Base-by-base conservation (phyloP, 768 basidiomycete genomes). In the Pisolithus sp. region DNA sequence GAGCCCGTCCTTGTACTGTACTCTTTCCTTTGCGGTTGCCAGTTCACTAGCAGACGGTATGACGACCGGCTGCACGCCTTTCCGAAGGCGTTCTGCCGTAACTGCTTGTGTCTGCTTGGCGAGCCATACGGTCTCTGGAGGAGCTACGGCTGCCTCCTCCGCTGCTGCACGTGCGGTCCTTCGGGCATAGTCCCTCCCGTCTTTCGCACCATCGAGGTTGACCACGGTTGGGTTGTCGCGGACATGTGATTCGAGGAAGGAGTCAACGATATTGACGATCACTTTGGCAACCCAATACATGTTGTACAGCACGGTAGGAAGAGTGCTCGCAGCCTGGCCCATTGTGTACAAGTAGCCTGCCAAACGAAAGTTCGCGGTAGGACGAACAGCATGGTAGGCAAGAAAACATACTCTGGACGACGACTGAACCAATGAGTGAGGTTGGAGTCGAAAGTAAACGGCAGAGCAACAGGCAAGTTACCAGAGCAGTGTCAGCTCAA, bases 61-160 rank as follows among this genome's bases (percentile, higher is more conserved):
- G 26, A 50, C 51, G 18, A 55, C 53, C 31, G 59, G 58, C 36
- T 58, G 58, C n/a, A 59, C 52, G 24, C 56, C 57, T 15, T 54
- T 53, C 28, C 21, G 45, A 49, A 52, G 51, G 26, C 20, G 37
- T n/a, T 18, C 26, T 28, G 52, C 54, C 13, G 54, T 50, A 3
- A 47, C 51, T 21, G 45, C 38, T 40, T 52, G 44, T 3, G 51
- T 51, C 6, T 26, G 38, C 23, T 21, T 45, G 20, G 53, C 49
- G 8, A 37, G 10, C 24, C 21, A 28, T 30, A 24, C 47, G 37
- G n/a, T 44, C 6, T 52, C 26, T 21, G 36, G 39, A 6, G 31
- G 18, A 8, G 41, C 38, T 24, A 18, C 21, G 10, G 49, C 44
- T 2, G 49, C 44, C 5, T 54, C 53, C 34, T 50, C 43, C 17